These are phyloP conservation scores for Alternaria ethzedia DNA, from an alignment of 2,329 filamentous ascomycete genomes.

Conservation along the genomic window DNA sequence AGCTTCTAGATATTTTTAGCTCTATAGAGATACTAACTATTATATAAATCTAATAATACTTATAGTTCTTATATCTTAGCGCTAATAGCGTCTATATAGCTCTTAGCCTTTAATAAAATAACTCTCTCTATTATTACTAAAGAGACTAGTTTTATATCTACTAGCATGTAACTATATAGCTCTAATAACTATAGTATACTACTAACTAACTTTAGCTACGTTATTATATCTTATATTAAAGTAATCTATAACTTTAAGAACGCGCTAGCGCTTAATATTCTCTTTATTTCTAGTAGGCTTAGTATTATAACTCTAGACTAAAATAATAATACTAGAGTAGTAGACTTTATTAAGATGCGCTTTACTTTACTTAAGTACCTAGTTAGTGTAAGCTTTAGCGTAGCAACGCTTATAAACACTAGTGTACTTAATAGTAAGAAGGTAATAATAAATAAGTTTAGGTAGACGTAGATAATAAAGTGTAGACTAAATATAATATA, in stretches of 20 bases:
- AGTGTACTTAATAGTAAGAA: neutral
- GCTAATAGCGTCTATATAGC: neutral
- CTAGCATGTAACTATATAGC: neutral
- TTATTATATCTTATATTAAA: neutral
- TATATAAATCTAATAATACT: neutral
- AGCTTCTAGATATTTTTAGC: neutral
- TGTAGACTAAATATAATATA: neutral
- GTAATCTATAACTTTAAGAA: neutral
- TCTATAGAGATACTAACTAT: neutral
- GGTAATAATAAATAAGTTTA: neutral
- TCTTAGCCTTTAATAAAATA: neutral
- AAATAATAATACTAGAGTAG: neutral
- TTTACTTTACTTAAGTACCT: neutral
- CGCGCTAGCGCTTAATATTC: neutral
- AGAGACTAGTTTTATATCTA: neutral
- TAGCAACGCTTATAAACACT: neutral
- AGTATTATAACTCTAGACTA: neutral
- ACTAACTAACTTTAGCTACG: neutral
- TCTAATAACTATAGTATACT: neutral
- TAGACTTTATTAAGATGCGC: neutral
- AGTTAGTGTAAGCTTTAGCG: neutral
- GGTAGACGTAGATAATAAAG: neutral
- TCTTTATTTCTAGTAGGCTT: neutral
- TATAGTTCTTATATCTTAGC: neutral
- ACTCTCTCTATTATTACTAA: neutral